These are phyloP conservation scores for Viridothelium virens DNA, from an alignment of 495 filamentous ascomycete species.

Conservation along the genomic window DNA sequence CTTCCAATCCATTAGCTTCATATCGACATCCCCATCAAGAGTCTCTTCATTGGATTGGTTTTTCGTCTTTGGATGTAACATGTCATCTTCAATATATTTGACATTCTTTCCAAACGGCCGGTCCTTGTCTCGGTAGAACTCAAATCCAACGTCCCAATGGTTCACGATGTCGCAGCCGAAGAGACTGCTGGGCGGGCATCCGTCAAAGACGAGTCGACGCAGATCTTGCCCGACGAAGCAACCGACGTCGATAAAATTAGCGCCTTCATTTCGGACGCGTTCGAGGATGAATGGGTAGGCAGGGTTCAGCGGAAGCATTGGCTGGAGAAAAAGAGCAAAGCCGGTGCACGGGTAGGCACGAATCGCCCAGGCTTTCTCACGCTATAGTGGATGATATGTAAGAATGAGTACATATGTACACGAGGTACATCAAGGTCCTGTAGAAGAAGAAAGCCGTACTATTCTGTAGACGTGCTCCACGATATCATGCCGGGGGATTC, in stretches of 20 bases:
- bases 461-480: conserved; percentile 9
- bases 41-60: background rate
- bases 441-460: background rate
- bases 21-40: background rate
- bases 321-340: conserved; percentile 13
- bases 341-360: conserved; percentile 25
- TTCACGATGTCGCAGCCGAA: conserved; percentile 29
- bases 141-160: conserved; percentile 31
- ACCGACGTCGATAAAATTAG: conserved; percentile 34
- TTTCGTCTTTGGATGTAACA: conserved; percentile 19
- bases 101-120: conserved; percentile 17
- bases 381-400: background rate
- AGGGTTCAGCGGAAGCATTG: conserved; percentile 10
- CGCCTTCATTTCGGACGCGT: conserved; percentile 22
- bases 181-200: conserved; percentile 27
- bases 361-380: conserved; percentile 22
- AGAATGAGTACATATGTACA: background rate
- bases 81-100: conserved; percentile 25
- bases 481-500: background rate
- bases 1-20: conserved; percentile 13
- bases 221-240: conserved; percentile 37
- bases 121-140: conserved; percentile 33
- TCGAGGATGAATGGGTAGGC: conserved; percentile 16
- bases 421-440: background rate
- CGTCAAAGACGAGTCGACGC: conserved; percentile 31